A percentile compares a stretch with the other conserved stretches of the same genome.
Conservation (phyloP, 805 yeast species). For the Zygosaccharomyces lentus region DNA sequence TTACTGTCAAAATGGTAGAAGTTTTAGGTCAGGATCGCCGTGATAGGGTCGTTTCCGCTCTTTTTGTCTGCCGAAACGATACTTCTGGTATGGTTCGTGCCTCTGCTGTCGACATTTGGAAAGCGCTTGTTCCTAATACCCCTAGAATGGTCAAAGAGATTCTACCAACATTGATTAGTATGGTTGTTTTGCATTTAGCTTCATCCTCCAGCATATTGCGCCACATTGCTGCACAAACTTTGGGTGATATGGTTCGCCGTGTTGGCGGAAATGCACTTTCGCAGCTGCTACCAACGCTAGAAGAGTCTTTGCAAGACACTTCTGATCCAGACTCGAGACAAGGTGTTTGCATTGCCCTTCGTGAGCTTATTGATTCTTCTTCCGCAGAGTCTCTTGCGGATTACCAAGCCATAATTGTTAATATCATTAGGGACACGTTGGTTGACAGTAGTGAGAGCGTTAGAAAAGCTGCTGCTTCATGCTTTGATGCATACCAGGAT, state of each 20-base stretch:
- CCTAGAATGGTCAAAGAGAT: constrained; percentile 93
- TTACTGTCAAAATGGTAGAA: constrained; percentile 62
- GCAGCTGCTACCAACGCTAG: constrained; percentile 79
- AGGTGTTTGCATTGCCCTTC: constrained; percentile 93
- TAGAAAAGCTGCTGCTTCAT: constrained; percentile 85
- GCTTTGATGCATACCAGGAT: constrained; percentile 83
- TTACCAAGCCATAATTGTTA: constrained; percentile 65
- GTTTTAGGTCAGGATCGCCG: constrained; percentile 85
- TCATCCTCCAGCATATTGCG: constrained; percentile 75
- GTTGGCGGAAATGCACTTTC: constrained; percentile 85
- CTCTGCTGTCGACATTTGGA: constrained; percentile 93
- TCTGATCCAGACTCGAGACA: constrained; percentile 81
- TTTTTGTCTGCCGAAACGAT: constrained; percentile 93
- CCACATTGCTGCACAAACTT: constrained; percentile 83
- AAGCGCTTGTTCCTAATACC: constrained; percentile 90
- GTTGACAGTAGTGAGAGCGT: constrained; percentile 70
- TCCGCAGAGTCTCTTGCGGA: constrained; percentile 53
- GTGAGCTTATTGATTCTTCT: constrained; percentile 78
- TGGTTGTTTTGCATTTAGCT: constrained; percentile 79
- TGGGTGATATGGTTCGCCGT: constrained; percentile 91
- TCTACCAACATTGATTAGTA: constrained; percentile 71
- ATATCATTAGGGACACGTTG: constrained; percentile 72
- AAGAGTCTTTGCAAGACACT: constrained; percentile 53
- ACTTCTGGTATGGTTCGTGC: constrained; percentile 79
- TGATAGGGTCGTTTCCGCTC: constrained; percentile 76